Percentiles rank a stretch among this genome's conserved stretches.
Evolutionary conservation across 2,329 filamentous ascomycete species (phyloP).

Genomic region (Torrubiella hemipterigena): DNA sequence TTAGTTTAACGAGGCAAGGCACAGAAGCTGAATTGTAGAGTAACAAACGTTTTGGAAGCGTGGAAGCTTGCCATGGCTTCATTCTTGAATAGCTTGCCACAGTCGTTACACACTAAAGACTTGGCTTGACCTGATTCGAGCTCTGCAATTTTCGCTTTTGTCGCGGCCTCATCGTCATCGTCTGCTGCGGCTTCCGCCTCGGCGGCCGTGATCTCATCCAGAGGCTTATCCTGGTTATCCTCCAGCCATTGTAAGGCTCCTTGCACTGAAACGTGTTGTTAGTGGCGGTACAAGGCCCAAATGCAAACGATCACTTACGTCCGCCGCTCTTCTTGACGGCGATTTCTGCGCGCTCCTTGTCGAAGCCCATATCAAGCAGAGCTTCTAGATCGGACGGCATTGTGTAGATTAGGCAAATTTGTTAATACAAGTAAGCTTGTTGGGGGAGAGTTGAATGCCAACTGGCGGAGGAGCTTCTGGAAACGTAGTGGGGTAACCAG

Average conservation of each 20-base stretch:
- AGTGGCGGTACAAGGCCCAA: neutral
- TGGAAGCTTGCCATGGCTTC: constrained; percentile 79
- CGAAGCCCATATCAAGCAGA: constrained; percentile 67
- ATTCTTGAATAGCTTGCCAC: constrained; percentile 79
- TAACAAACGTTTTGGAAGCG: constrained; percentile 66
- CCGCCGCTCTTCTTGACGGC: constrained; percentile 77
- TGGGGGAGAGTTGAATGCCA: constrained; percentile 7
- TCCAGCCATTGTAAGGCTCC: constrained; percentile 92
- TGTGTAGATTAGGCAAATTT: no score
- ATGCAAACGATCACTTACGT: constrained; percentile 36
- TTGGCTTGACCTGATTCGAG: constrained; percentile 62
- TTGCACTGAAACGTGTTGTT: constrained; percentile 46
- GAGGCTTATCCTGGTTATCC: constrained; percentile 73
- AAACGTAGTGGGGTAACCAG: no score
- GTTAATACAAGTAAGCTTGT: constrained; percentile 7
- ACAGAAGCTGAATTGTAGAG: neutral
- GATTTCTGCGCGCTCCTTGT: constrained; percentile 66
- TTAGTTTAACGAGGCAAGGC: constrained; percentile 5
- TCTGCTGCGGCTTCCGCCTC: constrained; percentile 24
- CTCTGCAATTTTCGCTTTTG: constrained; percentile 46
- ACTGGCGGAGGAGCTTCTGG: neutral
- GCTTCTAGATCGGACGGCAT: constrained; percentile 47
- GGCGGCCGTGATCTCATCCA: constrained; percentile 63
- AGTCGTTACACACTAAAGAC: constrained; percentile 89
- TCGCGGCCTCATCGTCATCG: constrained; percentile 36